Conservation (phyloP, 1,284 basidiomycete genomes). For the Fomitopsis schrenkii region DNA sequence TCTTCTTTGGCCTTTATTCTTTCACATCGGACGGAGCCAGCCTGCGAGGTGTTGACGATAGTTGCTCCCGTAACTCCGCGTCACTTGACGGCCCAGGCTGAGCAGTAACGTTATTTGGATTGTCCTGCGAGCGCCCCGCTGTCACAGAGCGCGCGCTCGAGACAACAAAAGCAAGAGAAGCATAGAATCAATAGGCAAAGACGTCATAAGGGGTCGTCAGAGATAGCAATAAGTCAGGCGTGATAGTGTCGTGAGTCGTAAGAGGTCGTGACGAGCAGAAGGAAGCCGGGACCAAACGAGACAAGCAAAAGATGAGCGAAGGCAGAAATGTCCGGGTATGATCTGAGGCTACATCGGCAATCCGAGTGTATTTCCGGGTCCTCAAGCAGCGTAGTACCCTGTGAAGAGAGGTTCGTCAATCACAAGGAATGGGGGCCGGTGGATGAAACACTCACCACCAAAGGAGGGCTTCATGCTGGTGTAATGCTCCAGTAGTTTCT, state of each 20-base stretch:
- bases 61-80: slow-evolving; percentile 21
- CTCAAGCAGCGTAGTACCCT: slow-evolving; percentile 28
- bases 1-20: background rate
- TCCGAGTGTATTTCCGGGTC: slow-evolving; percentile 7
- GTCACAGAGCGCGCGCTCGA: background rate
- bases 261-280: slow-evolving; percentile 19
- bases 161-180: background rate
- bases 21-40: slow-evolving; percentile 18
- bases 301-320: slow-evolving; percentile 3
- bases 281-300: slow-evolving; percentile 3
- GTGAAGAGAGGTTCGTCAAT: slow-evolving; percentile 14
- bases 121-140: background rate
- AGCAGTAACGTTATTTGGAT: slow-evolving; percentile 1
- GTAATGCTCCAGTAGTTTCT: slow-evolving; percentile 66
- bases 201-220: slow-evolving; percentile 6
- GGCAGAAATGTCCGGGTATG: slow-evolving; percentile 6
- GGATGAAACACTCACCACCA: slow-evolving; percentile 41
- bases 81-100: slow-evolving; percentile 16
- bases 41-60: background rate
- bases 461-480: slow-evolving; percentile 58
- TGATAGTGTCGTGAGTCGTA: slow-evolving; percentile 21
- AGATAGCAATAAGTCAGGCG: slow-evolving; percentile 23
- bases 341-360: slow-evolving; percentile 8
- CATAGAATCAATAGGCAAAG: background rate
- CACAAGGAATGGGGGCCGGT: slow-evolving; percentile 5